Conservation (phyloP, 345 rosid species). For the Luvunga scandens region DNA sequence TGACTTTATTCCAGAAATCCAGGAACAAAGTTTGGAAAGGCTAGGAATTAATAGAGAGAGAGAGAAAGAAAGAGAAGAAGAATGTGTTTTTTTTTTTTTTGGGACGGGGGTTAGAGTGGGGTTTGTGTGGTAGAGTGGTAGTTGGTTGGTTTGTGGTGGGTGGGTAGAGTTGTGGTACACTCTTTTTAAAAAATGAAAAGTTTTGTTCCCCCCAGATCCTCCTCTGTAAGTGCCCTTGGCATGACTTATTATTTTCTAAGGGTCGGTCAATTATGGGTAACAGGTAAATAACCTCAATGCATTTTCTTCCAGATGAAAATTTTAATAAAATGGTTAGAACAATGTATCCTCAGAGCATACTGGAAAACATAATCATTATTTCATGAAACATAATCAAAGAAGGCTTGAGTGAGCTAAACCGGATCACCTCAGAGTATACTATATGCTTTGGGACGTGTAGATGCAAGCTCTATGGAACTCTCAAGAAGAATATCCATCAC, state of each 20-base stretch:
- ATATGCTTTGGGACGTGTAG: slow-evolving; percentile 88
- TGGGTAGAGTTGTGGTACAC: no score
- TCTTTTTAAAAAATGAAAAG: background rate
- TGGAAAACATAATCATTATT: background rate
- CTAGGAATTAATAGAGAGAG: background rate
- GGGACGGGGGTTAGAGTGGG: no score
- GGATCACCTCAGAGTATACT: slow-evolving; percentile 57
- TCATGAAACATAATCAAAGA: background rate
- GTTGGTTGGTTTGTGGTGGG: no score
- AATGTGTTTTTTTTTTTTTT: no score
- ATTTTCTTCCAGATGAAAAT: background rate
- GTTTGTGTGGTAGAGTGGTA: no score
- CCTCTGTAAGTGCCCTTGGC: background rate
- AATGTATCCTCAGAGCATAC: background rate
- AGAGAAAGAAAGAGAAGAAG: no score
- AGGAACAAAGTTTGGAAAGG: background rate
- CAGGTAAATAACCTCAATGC: background rate
- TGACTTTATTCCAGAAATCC: background rate
- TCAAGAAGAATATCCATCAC: slow-evolving; percentile 78
- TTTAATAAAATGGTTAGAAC: background rate
- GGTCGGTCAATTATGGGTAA: background rate
- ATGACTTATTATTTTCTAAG: background rate
- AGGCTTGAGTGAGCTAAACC: background rate
- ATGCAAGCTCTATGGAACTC: slow-evolving; percentile 84
- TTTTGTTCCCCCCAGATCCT: background rate